Evolutionary conservation across 306 rosid species (phyloP).

Genomic region (Casuarina cunninghamiana): DNA sequence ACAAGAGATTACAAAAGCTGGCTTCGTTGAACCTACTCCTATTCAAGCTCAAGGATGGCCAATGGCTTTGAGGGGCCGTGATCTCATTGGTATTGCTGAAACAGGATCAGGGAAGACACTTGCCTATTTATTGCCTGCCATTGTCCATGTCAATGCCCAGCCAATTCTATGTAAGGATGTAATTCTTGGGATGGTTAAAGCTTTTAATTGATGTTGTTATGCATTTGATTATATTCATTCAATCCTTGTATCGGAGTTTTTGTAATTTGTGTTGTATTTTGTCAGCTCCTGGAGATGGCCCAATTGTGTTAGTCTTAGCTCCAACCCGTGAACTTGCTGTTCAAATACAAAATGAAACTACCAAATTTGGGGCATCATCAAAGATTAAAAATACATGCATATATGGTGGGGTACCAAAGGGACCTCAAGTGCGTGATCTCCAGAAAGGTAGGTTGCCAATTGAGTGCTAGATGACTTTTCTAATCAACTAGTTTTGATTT

Average conservation of each 20-base stretch:
- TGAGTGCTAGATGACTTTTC: constrained; percentile 23
- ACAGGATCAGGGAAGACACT: constrained; percentile 99
- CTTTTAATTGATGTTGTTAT: constrained; percentile 1
- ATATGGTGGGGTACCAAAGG: constrained; percentile 99
- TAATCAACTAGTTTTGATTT: neutral
- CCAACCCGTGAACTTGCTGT: constrained; percentile 99
- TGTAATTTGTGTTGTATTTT: constrained; percentile 9
- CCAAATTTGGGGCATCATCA: constrained; percentile 97
- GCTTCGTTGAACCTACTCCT: constrained; percentile 93
- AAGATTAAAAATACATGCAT: constrained; percentile 95
- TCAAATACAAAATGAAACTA: constrained; percentile 90
- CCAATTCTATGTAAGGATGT: constrained; percentile 71
- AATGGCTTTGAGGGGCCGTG: constrained; percentile 97
- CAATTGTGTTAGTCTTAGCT: constrained; percentile 92
- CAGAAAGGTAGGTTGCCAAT: constrained; percentile 78
- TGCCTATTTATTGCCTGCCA: constrained; percentile 93
- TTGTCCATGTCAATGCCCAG: constrained; percentile 97
- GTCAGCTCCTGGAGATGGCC: constrained; percentile 97
- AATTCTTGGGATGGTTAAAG: constrained; percentile 13
- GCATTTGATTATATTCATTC: constrained; percentile 6
- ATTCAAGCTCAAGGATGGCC: constrained; percentile 99
- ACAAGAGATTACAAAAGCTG: constrained; percentile 84
- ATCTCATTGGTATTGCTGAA: constrained; percentile 97
- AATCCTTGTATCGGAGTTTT: neutral
- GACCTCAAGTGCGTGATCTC: constrained; percentile 98